Conservation (phyloP, 83 land plant species). For the Diphasiastrum complanatum region DNA sequence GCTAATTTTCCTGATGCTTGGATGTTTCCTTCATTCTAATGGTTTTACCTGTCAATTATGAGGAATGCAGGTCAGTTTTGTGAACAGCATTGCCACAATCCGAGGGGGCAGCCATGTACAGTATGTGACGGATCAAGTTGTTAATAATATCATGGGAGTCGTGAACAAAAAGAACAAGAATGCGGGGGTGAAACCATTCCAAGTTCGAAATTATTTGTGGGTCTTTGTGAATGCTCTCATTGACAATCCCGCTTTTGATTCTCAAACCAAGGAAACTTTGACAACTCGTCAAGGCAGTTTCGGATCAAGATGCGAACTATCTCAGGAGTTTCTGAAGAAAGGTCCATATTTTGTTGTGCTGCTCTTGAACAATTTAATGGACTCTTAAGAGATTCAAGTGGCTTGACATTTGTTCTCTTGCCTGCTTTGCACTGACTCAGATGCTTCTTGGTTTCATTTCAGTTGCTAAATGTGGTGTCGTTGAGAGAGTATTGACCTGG, state of each 20-base stretch:
- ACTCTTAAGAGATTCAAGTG: neutral
- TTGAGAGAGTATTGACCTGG: slow-evolving; percentile 84
- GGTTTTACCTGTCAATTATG: neutral
- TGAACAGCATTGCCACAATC: slow-evolving; percentile 81
- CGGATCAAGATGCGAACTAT: slow-evolving; percentile 82
- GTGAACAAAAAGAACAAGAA: slow-evolving; percentile 94
- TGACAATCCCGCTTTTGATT: slow-evolving; percentile 99
- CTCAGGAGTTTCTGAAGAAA: slow-evolving; percentile 71
- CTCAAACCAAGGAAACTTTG: slow-evolving; percentile 95
- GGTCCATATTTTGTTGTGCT: slow-evolving; percentile 31
- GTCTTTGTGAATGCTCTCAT: slow-evolving; percentile 93
- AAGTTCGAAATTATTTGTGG: slow-evolving; percentile 85
- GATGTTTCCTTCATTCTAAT: neutral
- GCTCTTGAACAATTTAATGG: neutral
- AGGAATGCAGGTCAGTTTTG: slow-evolving; percentile 85
- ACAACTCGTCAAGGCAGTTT: slow-evolving; percentile 86
- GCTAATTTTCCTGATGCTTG: neutral
- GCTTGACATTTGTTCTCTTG: neutral
- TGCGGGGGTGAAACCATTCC: slow-evolving; percentile 70
- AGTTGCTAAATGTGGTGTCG: slow-evolving; percentile 85
- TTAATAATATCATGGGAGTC: slow-evolving; percentile 42
- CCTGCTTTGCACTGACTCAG: neutral
- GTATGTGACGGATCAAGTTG: slow-evolving; percentile 76
- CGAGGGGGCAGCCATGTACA: slow-evolving; percentile 97
- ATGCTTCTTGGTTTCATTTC: slow-evolving; percentile 4